Evolutionary conservation across 306 rosid species (phyloP), one percentile per base, ranked within the genome.

Genomic region (Lotus japonicus): DNA sequence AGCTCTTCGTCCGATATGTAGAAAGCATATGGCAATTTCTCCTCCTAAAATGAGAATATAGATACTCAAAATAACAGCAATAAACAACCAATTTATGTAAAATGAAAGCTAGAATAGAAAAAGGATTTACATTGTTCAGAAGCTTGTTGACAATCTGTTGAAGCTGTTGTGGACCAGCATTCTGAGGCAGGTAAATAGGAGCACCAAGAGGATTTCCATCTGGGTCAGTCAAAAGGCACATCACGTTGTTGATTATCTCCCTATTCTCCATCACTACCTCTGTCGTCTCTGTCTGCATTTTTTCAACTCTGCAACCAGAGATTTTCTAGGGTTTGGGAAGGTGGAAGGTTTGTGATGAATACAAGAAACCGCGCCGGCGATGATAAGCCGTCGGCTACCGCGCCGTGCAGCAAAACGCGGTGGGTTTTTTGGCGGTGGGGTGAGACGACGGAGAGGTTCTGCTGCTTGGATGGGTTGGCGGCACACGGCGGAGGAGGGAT

Each of bases 1-100:
- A 94, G 97, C 72, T 94, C 99, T 82, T 88, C 87, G 4, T 94
- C 82, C 19, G 87, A 84, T 58, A 94, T 73, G 39, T 86, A 94
- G 80, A 94, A 94, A 70, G 90, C 72, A 83, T 94, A 94, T 0
- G 97, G 99, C 15, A 94, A 72, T 84, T 81, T 90, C 86, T 94
- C 97, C 82, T 90, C 99, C 99, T 94, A 31, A 46, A 78, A 21
- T 18, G 35, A 18, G 5, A 61, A 70, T 41, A 53, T 3, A 55
- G 21, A 50, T 21, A n/a, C n/a, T n/a, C n/a, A n/a, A n/a, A n/a
- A n/a, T n/a, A n/a, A n/a, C n/a, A n/a, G n/a, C n/a, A n/a, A n/a
- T 11, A 53, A 43, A 0, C 14, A 57, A 28, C 31, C 56, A 56
- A 13, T 10, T 17, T 0, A 57, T 19, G 53, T 13, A 56, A 48